Evolutionary conservation across 1,284 basidiomycete species (phyloP).

Genomic region (Fomitopsis palustris): DNA sequence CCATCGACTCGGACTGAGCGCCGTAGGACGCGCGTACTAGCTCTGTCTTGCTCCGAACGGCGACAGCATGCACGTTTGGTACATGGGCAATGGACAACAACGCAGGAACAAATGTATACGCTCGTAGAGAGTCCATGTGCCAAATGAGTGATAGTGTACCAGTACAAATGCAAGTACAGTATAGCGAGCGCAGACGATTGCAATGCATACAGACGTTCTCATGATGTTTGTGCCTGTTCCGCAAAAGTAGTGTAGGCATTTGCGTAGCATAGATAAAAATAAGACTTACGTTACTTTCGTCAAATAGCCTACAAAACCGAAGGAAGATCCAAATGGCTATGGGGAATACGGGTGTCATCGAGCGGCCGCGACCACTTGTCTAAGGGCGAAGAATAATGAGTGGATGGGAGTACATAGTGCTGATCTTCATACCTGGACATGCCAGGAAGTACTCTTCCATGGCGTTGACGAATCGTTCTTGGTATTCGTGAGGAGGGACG

Average conservation of each 20-base stretch:
- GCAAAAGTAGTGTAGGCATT: background rate
- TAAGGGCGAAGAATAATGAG: conserved; percentile 6
- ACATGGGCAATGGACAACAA: background rate
- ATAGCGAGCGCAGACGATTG: background rate
- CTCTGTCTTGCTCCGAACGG: background rate
- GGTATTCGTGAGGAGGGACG: conserved; percentile 67
- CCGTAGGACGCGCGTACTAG: background rate
- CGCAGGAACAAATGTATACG: background rate
- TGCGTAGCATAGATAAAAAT: background rate
- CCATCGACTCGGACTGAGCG: background rate
- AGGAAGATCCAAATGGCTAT: conserved; percentile 25
- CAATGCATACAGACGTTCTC: background rate
- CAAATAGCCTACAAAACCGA: conserved; percentile 25
- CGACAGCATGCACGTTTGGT: background rate
- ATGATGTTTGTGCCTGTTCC: background rate
- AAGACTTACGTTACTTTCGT: background rate
- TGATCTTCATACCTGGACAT: conserved; percentile 52
- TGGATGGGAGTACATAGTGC: background rate
- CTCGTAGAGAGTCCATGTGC: background rate
- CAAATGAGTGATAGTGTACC: background rate
- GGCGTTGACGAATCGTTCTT: conserved; percentile 63
- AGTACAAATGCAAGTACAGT: background rate
- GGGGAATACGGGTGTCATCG: conserved; percentile 26
- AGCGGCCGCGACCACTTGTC: conserved; percentile 37
- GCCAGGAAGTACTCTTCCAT: conserved; percentile 69